These are phyloP conservation scores for Golubevia pallescens DNA, from an alignment of 1,284 basidiomycete genomes.

Conservation along the genomic window DNA sequence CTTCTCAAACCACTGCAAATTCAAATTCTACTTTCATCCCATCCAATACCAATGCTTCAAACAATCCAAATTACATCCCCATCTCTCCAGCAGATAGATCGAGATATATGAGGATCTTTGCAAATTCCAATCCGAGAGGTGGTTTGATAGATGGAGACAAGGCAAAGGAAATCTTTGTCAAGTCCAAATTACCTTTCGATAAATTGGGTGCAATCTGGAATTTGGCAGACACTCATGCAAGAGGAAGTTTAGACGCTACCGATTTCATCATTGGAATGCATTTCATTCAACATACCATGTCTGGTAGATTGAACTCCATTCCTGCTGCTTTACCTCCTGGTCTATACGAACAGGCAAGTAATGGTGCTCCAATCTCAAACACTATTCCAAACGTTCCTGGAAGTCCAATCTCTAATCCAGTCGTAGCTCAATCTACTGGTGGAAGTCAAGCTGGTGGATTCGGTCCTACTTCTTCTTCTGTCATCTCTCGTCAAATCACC, in stretches of 20 bases:
- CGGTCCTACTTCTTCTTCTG: too few species aligned
- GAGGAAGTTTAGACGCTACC: conserved; percentile 84
- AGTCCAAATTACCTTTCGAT: conserved; percentile 86
- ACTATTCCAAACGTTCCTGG: neutral
- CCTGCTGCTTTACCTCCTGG: conserved; percentile 83
- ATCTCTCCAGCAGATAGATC: conserved; percentile 58
- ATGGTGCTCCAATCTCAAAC: neutral
- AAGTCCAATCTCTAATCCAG: neutral
- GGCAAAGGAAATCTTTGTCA: conserved; percentile 89
- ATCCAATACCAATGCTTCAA: neutral
- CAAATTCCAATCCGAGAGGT: conserved; percentile 44
- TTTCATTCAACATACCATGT: conserved; percentile 89
- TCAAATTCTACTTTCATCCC: neutral
- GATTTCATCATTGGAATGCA: conserved; percentile 96
- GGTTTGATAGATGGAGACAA: conserved; percentile 74
- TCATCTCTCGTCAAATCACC: too few species aligned
- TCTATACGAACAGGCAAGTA: conserved; percentile 74
- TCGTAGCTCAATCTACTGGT: neutral
- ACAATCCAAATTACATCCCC: conserved; percentile 19
- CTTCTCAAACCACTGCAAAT: conserved; percentile 14
- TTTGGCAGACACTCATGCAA: conserved; percentile 89
- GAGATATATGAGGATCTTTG: conserved; percentile 62
- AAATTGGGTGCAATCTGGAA: conserved; percentile 94
- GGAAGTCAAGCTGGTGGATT: neutral
- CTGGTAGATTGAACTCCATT: conserved; percentile 75